Evolutionary conservation across 176 grass and related monocot species (phyloP), one percentile per base, ranked within the genome.

Genomic region (Tillandsia fasciculata): DNA sequence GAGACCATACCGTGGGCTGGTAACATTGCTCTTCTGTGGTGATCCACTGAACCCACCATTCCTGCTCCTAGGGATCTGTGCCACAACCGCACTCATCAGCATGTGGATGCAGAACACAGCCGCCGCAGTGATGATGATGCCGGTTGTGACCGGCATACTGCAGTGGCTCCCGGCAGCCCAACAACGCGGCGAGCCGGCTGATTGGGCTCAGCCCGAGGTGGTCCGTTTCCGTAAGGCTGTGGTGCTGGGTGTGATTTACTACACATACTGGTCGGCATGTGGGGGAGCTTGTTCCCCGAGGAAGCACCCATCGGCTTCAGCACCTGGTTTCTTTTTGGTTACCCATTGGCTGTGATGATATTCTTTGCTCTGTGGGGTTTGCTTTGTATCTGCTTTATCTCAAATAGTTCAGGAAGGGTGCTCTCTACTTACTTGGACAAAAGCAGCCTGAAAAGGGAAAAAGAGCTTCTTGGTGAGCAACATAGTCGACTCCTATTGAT

Each of bases 31-130:
- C 51, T 77, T 77, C 74, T 69, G 74, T 14, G 74, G 74, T 11
- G 74, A 77, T 2, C 64, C 65, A 57, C 64, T 77, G 24, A 77
- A 68, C 5, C 64, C 74, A 11, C 51, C 64, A 13, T 20, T 77
- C 18, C 74, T 77, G 26, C 74, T 77, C 13, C 74, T 77, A 2
- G 74, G 74, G 2, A 77, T 77, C 65, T 68, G 74, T 52, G 65
- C 64, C 65, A 77, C 74, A 17, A 77, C 74, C 3, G 74, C 27
- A 23, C 69, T 77, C 17, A 33, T 77, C 50, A 77, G 74, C 74
- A 69, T 77, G 65, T 77, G 74, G 74, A 77, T 77, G 74, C 74
- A 77, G 26, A 77, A 77, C 74, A 69, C 74, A 5, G 52, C 74
- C 3, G 74, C 74, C 2, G 74, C 74, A 1, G 26, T 77, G 65